phyloP scores from a whole-genome alignment of 192 early-diverging fungal species.

The Kickxella alabastrina region DNA sequence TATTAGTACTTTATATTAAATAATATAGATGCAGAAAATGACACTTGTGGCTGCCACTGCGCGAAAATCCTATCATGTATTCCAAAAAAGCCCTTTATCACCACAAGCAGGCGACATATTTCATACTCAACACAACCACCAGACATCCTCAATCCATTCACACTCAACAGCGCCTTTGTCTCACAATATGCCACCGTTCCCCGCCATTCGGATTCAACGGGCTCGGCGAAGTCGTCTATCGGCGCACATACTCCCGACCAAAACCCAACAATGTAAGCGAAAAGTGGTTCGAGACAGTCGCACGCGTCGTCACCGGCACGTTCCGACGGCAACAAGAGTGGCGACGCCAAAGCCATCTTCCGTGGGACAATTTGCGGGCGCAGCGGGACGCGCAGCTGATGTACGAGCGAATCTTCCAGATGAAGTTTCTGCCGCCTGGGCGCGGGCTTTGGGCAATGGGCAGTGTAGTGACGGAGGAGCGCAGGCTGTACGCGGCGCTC shows the following conservation, averaged over 20 bases:
- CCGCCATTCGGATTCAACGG: slow-evolving; percentile 55
- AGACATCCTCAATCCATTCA: not conserved
- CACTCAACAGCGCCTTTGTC: slow-evolving; percentile 7
- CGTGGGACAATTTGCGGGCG: slow-evolving; percentile 35
- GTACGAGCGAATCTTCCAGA: slow-evolving; percentile 50
- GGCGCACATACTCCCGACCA: slow-evolving; percentile 48
- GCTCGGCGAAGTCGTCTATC: slow-evolving; percentile 51
- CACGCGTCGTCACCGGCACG: slow-evolving; percentile 52
- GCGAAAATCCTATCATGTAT: too few relatives aligned
- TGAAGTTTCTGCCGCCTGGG: slow-evolving; percentile 54
- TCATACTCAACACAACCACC: too few relatives aligned
- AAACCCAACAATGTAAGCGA: slow-evolving; percentile 29
- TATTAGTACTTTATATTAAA: too few relatives aligned
- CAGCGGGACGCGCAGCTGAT: slow-evolving; percentile 49
- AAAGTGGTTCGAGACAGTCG: slow-evolving; percentile 50
- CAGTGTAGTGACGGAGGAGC: slow-evolving; percentile 45
- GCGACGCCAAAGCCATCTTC: slow-evolving; percentile 18
- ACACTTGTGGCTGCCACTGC: too few relatives aligned
- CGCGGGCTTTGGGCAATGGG: slow-evolving; percentile 56
- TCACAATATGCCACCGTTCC: not conserved
- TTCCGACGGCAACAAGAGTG: slow-evolving; percentile 51
- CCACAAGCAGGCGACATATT: too few relatives aligned
- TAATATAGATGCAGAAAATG: not conserved
- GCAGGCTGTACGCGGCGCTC: slow-evolving; percentile 41
- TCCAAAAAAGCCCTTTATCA: too few relatives aligned